Base-by-base conservation (phyloP, 176 grass and related monocot genomes). In the Cocos nucifera region DNA sequence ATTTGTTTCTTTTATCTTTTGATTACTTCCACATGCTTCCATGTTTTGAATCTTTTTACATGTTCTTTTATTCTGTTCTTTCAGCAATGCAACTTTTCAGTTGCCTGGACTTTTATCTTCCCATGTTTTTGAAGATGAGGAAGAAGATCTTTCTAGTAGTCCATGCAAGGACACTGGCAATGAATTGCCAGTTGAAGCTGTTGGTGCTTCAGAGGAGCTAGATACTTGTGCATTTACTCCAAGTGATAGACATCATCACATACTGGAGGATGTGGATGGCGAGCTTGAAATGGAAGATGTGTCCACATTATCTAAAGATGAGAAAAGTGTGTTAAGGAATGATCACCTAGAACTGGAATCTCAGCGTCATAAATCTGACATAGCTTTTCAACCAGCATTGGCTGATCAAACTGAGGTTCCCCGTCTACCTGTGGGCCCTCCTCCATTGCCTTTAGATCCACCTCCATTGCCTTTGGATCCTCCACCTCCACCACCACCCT, bases 61-160 rank as follows among this genome's bases (percentile, higher is more conserved):
- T 56, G 29, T 57, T 64, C 16, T 48, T 70, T 58, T 72, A n/a
- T 75, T 44, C 58, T 53, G 77, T 70, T 54, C 62, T 81, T 49
- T 54, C 87, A 98, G 93, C 67, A 98, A 98, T 88, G 64, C 81
- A 61, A 83, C 73, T 18, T 78, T 85, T 73, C 82, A 86, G 77
- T 64, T 95, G 70, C 78, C 79, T 24, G 74, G 82, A 50, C 77
- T 95, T 50, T 86, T 95, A 51, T 81, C 76, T 69, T 67, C 77
- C 28, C 72, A 69, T 75, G 44, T 88, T 78, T 85, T 98, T 60
- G 87, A 82, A 72, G 77, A 84, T 64, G 84, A 85, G 62, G 87
- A 92, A 12, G 35, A 44, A 61, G 81, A 85, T 75, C 70, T 73
- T 59, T 53, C 61, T 29, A 67, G 9, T 53, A 68, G 56, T 64